Evolutionary conservation across 208 protist species (phyloP).

Genomic region (Crithidia expoeki): DNA sequence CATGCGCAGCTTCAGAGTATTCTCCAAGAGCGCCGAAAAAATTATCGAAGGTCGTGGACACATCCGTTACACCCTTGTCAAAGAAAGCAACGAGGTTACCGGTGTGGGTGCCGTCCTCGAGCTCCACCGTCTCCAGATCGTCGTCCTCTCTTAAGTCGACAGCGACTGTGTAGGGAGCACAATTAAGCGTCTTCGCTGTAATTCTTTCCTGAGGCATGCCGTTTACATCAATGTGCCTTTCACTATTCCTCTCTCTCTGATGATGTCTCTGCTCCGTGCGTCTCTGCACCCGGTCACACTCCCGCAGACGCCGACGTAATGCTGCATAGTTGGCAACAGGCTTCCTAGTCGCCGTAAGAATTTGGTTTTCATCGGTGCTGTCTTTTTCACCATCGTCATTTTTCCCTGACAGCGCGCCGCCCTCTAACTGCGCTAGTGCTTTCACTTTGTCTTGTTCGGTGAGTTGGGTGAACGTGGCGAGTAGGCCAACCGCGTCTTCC

Average conservation of each 20-base stretch:
- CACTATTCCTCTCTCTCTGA: background rate
- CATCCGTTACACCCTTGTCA: constrained; percentile 29
- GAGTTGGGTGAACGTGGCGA: constrained; percentile 27
- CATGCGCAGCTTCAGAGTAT: background rate
- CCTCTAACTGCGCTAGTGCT: constrained; percentile 20
- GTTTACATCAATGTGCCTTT: constrained; percentile 4
- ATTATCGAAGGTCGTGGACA: constrained; percentile 58
- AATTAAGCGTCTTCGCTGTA: background rate
- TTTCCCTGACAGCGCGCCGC: background rate
- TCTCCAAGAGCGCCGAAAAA: constrained; percentile 30
- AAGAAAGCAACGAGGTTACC: constrained; percentile 55
- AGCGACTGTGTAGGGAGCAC: too few species aligned
- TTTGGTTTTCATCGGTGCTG: background rate
- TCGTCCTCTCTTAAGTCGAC: constrained; percentile 7
- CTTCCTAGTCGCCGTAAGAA: background rate
- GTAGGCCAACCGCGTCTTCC: constrained; percentile 29
- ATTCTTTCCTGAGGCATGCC: background rate
- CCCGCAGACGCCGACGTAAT: constrained; percentile 18
- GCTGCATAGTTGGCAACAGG: background rate
- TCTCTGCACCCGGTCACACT: background rate
- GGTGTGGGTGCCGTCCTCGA: constrained; percentile 43
- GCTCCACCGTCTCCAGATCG: constrained; percentile 39
- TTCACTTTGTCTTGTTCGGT: constrained; percentile 18
- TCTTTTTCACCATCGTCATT: background rate
- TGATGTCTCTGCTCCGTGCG: background rate